These are phyloP conservation scores for Fomes fomentarius DNA, from an alignment of 1,284 basidiomycete species.

Conservation along the genomic window DNA sequence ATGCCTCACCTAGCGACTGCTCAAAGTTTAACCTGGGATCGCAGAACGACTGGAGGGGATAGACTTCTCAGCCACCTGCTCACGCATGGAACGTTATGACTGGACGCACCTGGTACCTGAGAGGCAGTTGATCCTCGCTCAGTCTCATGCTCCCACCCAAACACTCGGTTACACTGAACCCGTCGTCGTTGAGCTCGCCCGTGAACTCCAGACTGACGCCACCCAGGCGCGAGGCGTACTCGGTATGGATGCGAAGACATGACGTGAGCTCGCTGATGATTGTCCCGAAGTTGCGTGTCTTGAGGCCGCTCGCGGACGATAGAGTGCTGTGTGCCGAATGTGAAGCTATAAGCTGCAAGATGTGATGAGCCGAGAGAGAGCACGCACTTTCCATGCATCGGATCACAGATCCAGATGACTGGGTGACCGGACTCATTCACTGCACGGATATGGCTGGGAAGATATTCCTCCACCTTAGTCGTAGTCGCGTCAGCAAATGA, in stretches of 20 bases:
- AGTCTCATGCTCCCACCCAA: conserved; percentile 84
- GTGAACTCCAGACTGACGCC: conserved; percentile 98
- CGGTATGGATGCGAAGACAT: conserved; percentile 81
- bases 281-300: conserved; percentile 90
- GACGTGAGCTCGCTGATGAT: conserved; percentile 89
- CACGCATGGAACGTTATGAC: no score
- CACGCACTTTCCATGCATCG: conserved; percentile 94
- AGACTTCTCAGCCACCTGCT: no score
- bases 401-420: conserved; percentile 94
- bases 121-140: conserved; percentile 68
- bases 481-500: neutral
- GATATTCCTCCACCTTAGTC: conserved; percentile 72
- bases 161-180: conserved; percentile 90
- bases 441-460: conserved; percentile 83
- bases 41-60: conserved; percentile 65
- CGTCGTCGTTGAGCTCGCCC: conserved; percentile 91
- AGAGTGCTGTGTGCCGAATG: conserved; percentile 61
- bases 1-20: conserved; percentile 70
- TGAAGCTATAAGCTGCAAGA: neutral
- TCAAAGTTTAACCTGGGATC: conserved; percentile 85
- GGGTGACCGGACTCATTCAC: conserved; percentile 84
- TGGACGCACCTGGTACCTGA: conserved; percentile 69
- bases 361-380: neutral
- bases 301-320: conserved; percentile 76
- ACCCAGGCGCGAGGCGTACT: conserved; percentile 75